Percentiles rank a stretch among this genome's conserved stretches.
Evolutionary conservation across 768 basidiomycete genomes (phyloP).

Genomic region (Lepiota venenata): DNA sequence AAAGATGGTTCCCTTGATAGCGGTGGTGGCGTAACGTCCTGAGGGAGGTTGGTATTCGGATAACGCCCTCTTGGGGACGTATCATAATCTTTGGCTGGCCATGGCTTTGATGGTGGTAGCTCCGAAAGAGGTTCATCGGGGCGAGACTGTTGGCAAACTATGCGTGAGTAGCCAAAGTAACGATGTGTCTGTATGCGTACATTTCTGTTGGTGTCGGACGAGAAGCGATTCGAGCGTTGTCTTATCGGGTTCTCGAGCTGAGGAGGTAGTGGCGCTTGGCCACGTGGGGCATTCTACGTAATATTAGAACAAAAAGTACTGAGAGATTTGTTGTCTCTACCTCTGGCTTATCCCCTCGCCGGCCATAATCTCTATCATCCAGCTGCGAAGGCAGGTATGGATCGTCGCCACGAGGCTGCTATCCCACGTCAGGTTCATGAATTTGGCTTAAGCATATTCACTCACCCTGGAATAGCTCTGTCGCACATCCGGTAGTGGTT

Average conservation of each 20-base stretch:
- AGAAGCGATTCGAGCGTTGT: neutral
- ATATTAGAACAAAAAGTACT: neutral
- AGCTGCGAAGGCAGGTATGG: neutral
- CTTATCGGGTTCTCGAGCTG: neutral
- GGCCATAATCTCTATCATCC: neutral
- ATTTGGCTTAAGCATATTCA: neutral
- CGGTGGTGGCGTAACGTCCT: neutral
- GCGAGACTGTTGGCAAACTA: neutral
- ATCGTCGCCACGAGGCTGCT: neutral
- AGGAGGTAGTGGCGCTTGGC: neutral
- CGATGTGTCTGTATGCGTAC: neutral
- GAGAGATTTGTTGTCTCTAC: neutral
- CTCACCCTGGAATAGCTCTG: slow-evolving; percentile 1
- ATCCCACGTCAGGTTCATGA: neutral
- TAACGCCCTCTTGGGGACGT: slow-evolving; percentile 5
- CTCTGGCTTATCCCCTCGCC: slow-evolving; percentile 3
- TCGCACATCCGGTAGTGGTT: neutral
- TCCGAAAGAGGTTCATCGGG: neutral
- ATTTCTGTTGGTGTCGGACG: neutral
- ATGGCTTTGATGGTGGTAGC: neutral
- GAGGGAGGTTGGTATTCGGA: neutral
- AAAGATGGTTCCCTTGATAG: slow-evolving; percentile 1
- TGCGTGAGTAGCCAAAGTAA: neutral
- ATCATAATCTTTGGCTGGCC: neutral
- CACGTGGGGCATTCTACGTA: neutral